A percentile compares a stretch with the other conserved stretches of the same genome.
Conservation (phyloP, 2,329 filamentous ascomycete genomes). For the Chrysoporthe cubensis region DNA sequence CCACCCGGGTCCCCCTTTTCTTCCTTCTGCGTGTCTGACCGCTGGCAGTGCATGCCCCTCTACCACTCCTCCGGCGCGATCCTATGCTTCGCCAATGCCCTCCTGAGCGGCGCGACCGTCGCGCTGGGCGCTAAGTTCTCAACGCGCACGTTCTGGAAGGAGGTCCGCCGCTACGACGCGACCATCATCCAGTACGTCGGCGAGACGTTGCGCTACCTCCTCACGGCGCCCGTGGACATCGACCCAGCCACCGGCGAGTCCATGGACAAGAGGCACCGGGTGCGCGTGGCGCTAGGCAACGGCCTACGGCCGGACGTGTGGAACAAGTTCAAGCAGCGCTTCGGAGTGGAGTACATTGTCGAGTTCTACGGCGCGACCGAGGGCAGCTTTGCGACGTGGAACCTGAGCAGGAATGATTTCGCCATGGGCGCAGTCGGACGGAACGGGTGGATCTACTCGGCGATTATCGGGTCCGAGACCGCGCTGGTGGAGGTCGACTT, state of each 20-base stretch:
- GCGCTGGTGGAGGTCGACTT: constrained; percentile 73
- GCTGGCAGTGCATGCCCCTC: constrained; percentile 75
- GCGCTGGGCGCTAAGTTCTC: constrained; percentile 80
- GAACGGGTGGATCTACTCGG: constrained; percentile 63
- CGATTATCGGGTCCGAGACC: constrained; percentile 54
- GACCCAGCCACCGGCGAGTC: constrained; percentile 68
- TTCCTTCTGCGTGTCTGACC: constrained; percentile 7
- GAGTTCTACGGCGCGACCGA: constrained; percentile 86
- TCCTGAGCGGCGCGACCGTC: constrained; percentile 67
- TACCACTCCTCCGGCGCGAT: constrained; percentile 82
- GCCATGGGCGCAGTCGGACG: constrained; percentile 78
- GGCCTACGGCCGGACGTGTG: constrained; percentile 85
- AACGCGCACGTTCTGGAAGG: constrained; percentile 75
- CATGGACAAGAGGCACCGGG: constrained; percentile 72
- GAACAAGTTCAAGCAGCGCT: constrained; percentile 81
- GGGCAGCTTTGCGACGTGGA: constrained; percentile 71
- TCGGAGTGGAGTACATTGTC: constrained; percentile 71
- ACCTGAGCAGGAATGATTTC: constrained; percentile 73
- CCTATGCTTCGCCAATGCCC: constrained; percentile 66
- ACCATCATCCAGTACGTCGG: constrained; percentile 87
- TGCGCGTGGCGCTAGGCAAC: constrained; percentile 82
- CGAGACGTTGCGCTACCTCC: constrained; percentile 82
- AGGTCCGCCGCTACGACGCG: constrained; percentile 70
- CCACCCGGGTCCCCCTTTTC: no score
- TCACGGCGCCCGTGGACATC: constrained; percentile 65